These are phyloP conservation scores for Luvunga scandens DNA, from an alignment of 345 rosid species.

Conservation along the genomic window DNA sequence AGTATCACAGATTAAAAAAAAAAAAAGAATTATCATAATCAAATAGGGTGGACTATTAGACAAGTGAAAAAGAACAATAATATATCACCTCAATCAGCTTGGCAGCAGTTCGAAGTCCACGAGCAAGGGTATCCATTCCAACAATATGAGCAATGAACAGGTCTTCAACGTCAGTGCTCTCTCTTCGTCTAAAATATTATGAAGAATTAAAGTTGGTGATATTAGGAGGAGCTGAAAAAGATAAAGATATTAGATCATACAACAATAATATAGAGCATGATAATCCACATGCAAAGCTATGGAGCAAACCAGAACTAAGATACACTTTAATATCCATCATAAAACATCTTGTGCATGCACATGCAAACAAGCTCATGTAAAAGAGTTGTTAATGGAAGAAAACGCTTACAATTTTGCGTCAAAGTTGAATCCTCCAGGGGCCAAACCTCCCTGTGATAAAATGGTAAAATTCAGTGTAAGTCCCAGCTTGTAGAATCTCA, in stretches of 20 bases:
- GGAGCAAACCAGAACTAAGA: neutral
- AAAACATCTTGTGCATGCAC: neutral
- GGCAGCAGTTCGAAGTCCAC: constrained; percentile 82
- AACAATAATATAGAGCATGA: neutral
- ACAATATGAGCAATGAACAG: constrained; percentile 78
- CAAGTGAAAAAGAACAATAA: neutral
- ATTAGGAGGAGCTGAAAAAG: neutral
- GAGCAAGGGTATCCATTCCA: constrained; percentile 95
- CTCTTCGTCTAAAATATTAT: constrained; percentile 65
- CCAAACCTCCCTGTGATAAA: constrained; percentile 69
- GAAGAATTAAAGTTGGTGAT: neutral
- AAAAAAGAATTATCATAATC: neutral
- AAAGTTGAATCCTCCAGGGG: constrained; percentile 97
- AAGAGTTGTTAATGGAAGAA: neutral
- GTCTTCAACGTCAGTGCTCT: constrained; percentile 94
- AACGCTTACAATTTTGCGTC: constrained; percentile 84
- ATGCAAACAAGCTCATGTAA: neutral
- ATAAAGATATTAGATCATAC: neutral
- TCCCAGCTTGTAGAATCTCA: neutral
- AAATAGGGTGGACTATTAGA: neutral
- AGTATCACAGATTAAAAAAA: neutral
- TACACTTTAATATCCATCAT: neutral
- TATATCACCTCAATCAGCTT: constrained; percentile 68
- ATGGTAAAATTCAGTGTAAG: constrained; percentile 7
- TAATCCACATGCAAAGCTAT: neutral